Percentiles rank a stretch among this genome's conserved stretches.
Conservation (phyloP, 2,329 filamentous ascomycete genomes). For the Pseudogymnoascus pannorum region DNA sequence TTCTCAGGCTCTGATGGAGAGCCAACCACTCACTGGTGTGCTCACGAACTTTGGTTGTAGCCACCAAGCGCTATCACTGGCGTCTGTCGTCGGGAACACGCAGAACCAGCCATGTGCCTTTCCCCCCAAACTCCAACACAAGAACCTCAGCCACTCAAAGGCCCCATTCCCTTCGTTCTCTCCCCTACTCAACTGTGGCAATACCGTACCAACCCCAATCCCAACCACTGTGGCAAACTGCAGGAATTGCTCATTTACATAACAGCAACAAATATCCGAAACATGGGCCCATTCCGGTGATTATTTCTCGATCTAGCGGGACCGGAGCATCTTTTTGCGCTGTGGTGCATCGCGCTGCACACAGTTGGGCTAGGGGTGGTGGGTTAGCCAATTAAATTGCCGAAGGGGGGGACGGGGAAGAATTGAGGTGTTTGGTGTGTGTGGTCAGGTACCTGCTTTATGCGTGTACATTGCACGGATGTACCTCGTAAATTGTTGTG, state of each 20-base stretch:
- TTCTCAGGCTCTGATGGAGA: background rate
- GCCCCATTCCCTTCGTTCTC: background rate
- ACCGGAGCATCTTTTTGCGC: background rate
- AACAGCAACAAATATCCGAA: conserved; percentile 2
- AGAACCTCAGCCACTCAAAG: background rate
- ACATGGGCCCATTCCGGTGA: conserved; percentile 5
- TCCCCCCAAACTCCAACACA: background rate
- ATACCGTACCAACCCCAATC: background rate
- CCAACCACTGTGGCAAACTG: background rate
- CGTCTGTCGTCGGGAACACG: background rate
- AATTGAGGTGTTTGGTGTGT: background rate
- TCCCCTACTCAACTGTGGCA: background rate
- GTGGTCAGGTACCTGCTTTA: background rate
- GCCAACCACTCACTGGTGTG: background rate
- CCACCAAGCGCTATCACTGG: background rate
- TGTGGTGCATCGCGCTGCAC: background rate
- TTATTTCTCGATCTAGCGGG: background rate
- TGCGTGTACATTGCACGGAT: background rate
- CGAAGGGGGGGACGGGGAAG: background rate
- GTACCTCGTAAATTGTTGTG: background rate
- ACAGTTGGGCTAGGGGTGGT: background rate
- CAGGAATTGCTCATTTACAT: background rate
- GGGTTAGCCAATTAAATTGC: background rate
- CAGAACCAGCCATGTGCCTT: background rate
- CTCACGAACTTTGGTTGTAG: background rate